These are phyloP conservation scores for Chromosphaera perkinsii DNA, from an alignment of 208 protist species.

Conservation along the genomic window DNA sequence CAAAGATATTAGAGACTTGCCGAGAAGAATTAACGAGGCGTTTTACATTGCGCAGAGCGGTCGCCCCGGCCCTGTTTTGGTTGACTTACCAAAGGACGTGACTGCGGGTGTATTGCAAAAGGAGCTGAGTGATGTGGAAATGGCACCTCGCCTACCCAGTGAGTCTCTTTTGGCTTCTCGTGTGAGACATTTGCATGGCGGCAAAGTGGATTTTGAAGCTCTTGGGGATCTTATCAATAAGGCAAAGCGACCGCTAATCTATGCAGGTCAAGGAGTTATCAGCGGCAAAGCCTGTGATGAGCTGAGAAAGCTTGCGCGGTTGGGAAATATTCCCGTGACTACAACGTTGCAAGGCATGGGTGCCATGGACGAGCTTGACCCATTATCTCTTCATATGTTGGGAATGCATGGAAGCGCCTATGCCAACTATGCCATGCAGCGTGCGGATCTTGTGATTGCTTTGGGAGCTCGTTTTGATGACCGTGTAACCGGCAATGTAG, in stretches of 20 bases:
- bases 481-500: slow-evolving; percentile 46
- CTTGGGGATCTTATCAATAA: slow-evolving; percentile 26
- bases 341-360: slow-evolving; percentile 58
- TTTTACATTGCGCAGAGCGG: slow-evolving; percentile 50
- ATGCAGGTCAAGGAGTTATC: slow-evolving; percentile 50
- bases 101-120: too few species aligned
- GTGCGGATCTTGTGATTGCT: slow-evolving; percentile 54
- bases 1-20: slow-evolving; percentile 47
- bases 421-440: slow-evolving; percentile 56
- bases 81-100: slow-evolving; percentile 60
- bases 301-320: slow-evolving; percentile 34
- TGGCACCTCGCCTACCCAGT: too few species aligned
- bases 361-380: slow-evolving; percentile 48
- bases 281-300: slow-evolving; percentile 8
- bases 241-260: slow-evolving; percentile 50
- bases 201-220: too few species aligned
- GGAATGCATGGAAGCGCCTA: slow-evolving; percentile 60
- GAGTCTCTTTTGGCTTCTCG: too few species aligned
- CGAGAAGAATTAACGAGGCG: slow-evolving; percentile 49
- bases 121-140: too few species aligned
- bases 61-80: slow-evolving; percentile 50
- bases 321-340: slow-evolving; percentile 54
- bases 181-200: too few species aligned
- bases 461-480: slow-evolving; percentile 59
- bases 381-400: slow-evolving; percentile 55